Evolutionary conservation across 2,329 filamentous ascomycete genomes (phyloP), one percentile per base, ranked within the genome.

Genomic region (Pestalotiopsis sp.): DNA sequence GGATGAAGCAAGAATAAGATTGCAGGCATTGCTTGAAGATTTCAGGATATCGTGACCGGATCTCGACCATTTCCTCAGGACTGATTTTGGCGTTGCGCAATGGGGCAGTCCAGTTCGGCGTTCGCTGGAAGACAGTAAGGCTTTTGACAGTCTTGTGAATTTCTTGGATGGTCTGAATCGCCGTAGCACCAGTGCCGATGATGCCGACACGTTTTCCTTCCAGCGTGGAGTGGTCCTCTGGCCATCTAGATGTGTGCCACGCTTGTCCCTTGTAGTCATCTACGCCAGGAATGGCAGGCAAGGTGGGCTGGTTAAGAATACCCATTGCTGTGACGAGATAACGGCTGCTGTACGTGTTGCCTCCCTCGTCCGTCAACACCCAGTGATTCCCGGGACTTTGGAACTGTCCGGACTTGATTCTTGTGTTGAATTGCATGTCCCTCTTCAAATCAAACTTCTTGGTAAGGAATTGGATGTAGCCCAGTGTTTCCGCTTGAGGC

Each of bases 401-500:
- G 20, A 59, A 59, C 5, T 27, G 20, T 3, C 23, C 57, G 5
- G 57, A 59, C 57, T 59, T 59, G 60, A 80, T 75, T 38, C 72
- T 70, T 1, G 78, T 79, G 58, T 75, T 69, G 65, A 78, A 77
- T 56, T 75, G 71, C 65, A 81, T 75, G 59, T 80, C 75, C 23
- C 74, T 74, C 38, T 76, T 70, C 2, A 82, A 70, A 58, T 79
- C 75, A 70, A 76, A 79, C 70, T 78, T 82, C 17, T 80, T 74
- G 4, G 77, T 76, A 41, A 83, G 73, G 64, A 75, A 79, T 49
- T 81, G 75, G 41, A 83, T 80, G 65, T 84, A 83, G 4, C 74
- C 73, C 4, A 80, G 75, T 1, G 80, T 80, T 67, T 84, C 83
- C 1, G 68, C 27, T 65, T 79, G 77, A 3, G 76, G 73, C 1